These are phyloP conservation scores for Zymoseptoria crescenta DNA, from an alignment of 2,329 filamentous ascomycete genomes.

Conservation along the genomic window DNA sequence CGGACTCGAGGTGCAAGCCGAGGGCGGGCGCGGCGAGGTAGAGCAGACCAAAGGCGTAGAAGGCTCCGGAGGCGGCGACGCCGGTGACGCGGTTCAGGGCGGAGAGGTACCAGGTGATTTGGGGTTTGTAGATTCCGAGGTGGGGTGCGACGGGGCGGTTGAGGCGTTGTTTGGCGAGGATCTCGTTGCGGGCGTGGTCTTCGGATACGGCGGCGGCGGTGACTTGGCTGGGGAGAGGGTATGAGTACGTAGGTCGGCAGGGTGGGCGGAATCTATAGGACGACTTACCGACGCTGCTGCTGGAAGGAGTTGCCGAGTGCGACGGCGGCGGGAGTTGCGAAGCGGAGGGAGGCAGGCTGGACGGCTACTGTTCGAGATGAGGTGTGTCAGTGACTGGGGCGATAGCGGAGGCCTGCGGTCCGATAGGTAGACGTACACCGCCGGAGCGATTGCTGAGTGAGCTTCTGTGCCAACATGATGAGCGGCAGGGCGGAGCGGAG, in stretches of 20 bases:
- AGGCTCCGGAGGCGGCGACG: constrained; percentile 57
- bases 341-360: constrained; percentile 39
- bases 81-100: constrained; percentile 81
- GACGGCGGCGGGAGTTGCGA: constrained; percentile 39
- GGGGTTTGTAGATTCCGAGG: constrained; percentile 73
- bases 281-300: constrained; percentile 39
- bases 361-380: constrained; percentile 33
- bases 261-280: constrained; percentile 1
- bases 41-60: constrained; percentile 72
- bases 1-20: constrained; percentile 62
- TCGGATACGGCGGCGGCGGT: constrained; percentile 52
- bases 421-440: constrained; percentile 13
- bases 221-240: constrained; percentile 32
- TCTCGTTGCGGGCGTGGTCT: constrained; percentile 45
- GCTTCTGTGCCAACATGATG: constrained; percentile 40
- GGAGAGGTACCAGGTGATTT: constrained; percentile 76
- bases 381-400: constrained; percentile 1
- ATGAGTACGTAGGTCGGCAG: neutral
- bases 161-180: constrained; percentile 75
- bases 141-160: constrained; percentile 78
- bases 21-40: constrained; percentile 74
- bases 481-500: constrained; percentile 9
- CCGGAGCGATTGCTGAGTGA: constrained; percentile 37
- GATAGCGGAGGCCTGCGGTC: constrained; percentile 3
- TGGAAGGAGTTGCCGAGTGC: constrained; percentile 32